These are phyloP conservation scores for Citrus hindsii DNA, from an alignment of 345 rosid species.

Conservation along the genomic window DNA sequence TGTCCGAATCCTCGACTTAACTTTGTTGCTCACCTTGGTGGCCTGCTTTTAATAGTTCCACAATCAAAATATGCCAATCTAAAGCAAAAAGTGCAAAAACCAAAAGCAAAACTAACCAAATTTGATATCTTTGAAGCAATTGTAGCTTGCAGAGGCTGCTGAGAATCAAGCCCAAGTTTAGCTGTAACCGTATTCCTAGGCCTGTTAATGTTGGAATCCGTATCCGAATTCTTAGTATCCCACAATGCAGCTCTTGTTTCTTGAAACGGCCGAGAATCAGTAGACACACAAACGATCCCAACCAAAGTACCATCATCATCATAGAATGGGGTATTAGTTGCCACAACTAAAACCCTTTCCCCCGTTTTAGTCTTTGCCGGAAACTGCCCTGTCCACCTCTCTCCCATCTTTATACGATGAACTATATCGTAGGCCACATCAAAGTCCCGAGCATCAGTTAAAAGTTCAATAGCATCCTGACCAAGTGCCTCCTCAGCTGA, in stretches of 20 bases:
- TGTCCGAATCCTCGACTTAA: conserved; percentile 64
- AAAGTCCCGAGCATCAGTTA: conserved; percentile 62
- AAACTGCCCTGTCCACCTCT: conserved; percentile 90
- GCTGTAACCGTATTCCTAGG: conserved; percentile 44
- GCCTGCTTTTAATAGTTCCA: conserved; percentile 50
- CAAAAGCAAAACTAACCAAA: conserved; percentile 63
- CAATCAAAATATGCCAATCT: conserved; percentile 28
- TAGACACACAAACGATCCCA: conserved; percentile 77
- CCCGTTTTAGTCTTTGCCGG: conserved; percentile 77
- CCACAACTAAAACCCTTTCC: conserved; percentile 54
- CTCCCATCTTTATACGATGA: conserved; percentile 53
- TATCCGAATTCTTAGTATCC: conserved; percentile 36
- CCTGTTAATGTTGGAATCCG: conserved; percentile 47
- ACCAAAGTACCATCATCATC: conserved; percentile 71
- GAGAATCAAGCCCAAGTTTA: conserved; percentile 87
- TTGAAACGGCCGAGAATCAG: conserved; percentile 51
- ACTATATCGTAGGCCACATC: conserved; percentile 48
- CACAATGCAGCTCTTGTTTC: conserved; percentile 30
- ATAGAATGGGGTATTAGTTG: conserved; percentile 69
- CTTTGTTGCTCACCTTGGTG: conserved; percentile 76
- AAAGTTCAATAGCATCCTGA: conserved; percentile 59
- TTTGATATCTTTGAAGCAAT: conserved; percentile 88
- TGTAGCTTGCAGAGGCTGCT: conserved; percentile 85
- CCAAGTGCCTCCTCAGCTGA: conserved; percentile 80
- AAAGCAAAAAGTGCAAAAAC: conserved; percentile 15